Evolutionary conservation across 2,329 filamentous ascomycete genomes (phyloP).

Genomic region (Aspergillus pseudonomiae): DNA sequence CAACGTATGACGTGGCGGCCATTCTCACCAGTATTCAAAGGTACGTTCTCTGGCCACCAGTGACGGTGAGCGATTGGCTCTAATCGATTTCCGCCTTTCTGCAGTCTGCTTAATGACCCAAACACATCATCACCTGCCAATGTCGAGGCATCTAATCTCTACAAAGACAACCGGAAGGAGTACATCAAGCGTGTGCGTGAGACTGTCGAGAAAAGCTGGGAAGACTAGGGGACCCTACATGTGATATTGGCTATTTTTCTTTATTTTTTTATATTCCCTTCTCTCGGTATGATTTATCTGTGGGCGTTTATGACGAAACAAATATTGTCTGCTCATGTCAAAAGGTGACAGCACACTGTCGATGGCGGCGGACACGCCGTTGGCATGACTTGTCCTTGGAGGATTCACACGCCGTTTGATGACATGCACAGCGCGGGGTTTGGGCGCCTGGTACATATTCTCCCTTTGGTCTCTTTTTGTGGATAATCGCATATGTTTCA

Average conservation of each 20-base stretch:
- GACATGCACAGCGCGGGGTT: slow-evolving; percentile 49
- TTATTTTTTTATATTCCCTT: neutral
- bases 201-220: slow-evolving; percentile 99
- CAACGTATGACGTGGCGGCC: slow-evolving; percentile 96
- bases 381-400: slow-evolving; percentile 19
- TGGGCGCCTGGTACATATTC: slow-evolving; percentile 41
- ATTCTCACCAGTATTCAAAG: slow-evolving; percentile 98
- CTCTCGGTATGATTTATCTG: slow-evolving; percentile 11
- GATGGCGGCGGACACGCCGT: slow-evolving; percentile 13
- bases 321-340: slow-evolving; percentile 10
- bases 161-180: slow-evolving; percentile 97
- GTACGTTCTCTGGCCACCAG: slow-evolving; percentile 50
- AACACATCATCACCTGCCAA: slow-evolving; percentile 99
- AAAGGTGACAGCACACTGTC: slow-evolving; percentile 10
- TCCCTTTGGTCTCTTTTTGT: slow-evolving; percentile 20
- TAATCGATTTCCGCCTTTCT: neutral
- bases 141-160: slow-evolving; percentile 95
- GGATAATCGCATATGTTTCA: slow-evolving; percentile 26
- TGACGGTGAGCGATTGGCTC: slow-evolving; percentile 7
- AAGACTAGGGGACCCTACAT: slow-evolving; percentile 62
- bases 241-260: slow-evolving; percentile 3
- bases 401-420: slow-evolving; percentile 24
- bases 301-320: slow-evolving; percentile 13
- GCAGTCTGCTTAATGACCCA: slow-evolving; percentile 90
- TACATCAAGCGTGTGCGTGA: slow-evolving; percentile 94